Conservation (phyloP, 768 basidiomycete genomes). For the Lyophyllum semitale region DNA sequence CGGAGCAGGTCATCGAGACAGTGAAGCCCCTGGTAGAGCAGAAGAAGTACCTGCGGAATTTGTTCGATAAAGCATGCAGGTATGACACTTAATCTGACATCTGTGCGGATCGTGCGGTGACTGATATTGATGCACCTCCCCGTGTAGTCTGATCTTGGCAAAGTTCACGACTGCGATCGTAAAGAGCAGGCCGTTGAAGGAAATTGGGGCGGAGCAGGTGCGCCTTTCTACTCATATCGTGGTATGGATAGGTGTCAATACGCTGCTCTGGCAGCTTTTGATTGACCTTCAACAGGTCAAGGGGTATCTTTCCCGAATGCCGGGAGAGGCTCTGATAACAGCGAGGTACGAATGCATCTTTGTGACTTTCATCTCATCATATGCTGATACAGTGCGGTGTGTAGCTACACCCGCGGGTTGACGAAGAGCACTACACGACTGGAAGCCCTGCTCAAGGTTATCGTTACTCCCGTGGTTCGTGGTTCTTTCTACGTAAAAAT, state of each 20-base stretch:
- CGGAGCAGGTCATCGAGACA: conserved; percentile 75
- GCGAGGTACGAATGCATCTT: conserved; percentile 43
- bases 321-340: conserved; percentile 65
- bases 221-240: neutral
- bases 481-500: neutral
- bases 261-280: conserved; percentile 56
- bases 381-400: neutral
- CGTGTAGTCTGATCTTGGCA: conserved; percentile 71
- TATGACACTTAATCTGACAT: conserved; percentile 31
- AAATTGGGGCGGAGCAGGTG: conserved; percentile 95
- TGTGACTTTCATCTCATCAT: neutral
- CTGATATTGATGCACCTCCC: neutral
- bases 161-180: conserved; percentile 91
- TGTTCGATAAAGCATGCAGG: conserved; percentile 94
- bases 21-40: conserved; percentile 86
- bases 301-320: conserved; percentile 78
- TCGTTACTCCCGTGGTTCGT: conserved; percentile 88
- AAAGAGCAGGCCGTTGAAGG: conserved; percentile 85
- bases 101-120: neutral
- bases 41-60: conserved; percentile 92
- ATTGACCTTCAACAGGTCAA: conserved; percentile 91
- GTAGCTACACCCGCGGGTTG: conserved; percentile 81
- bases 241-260: neutral
- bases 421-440: conserved; percentile 79
- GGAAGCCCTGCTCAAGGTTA: conserved; percentile 93